Base-by-base conservation (phyloP, 805 yeast genomes). In the Sporopachydermia lactativora region DNA sequence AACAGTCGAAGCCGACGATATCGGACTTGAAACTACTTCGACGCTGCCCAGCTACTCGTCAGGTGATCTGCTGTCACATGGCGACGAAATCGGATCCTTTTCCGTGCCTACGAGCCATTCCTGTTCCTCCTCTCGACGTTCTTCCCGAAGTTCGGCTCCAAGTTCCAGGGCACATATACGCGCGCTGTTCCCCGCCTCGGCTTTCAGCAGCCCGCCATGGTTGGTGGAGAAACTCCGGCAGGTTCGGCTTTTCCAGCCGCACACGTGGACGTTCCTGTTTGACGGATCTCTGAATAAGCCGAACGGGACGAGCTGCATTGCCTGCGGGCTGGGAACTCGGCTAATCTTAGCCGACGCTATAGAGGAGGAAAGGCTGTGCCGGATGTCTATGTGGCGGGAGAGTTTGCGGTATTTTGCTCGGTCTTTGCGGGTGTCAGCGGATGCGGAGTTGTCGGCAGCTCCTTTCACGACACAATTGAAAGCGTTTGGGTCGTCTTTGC, bases 1-100 rank as follows among this genome's bases (percentile, higher is more conserved):
- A 8, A n/a, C n/a, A n/a, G n/a, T 24, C 8, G 13, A 24, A 8
- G 31, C 31, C 8, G 31, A 24, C n/a, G 31, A 24, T 24, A 24
- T 24, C 13, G n/a, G 31, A 24, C n/a, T 24, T 24, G 31, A 24
- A 8, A 8, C 13, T 8, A n/a, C 8, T 8, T 24, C 31, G n/a
- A 24, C 13, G 8, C n/a, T 24, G n/a, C 31, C 31, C 8, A 24
- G 31, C n/a, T 24, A 24, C n/a, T 24, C 31, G n/a, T 24, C 31
- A n/a, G 31, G 31, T 8, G 31, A 24, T 24, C 31, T 24, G n/a
- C 31, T 24, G n/a, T 24, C 31, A n/a, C 31, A 24, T 24, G 31
- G 31, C n/a, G 31, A 24, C n/a, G 31, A 24, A 24, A 24, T 24
- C n/a, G 31, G 13, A 8, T 24, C 31, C n/a, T 24, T 8, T n/a